Evolutionary conservation across 768 basidiomycete species (phyloP).

Genomic region (Collybia mongolica): DNA sequence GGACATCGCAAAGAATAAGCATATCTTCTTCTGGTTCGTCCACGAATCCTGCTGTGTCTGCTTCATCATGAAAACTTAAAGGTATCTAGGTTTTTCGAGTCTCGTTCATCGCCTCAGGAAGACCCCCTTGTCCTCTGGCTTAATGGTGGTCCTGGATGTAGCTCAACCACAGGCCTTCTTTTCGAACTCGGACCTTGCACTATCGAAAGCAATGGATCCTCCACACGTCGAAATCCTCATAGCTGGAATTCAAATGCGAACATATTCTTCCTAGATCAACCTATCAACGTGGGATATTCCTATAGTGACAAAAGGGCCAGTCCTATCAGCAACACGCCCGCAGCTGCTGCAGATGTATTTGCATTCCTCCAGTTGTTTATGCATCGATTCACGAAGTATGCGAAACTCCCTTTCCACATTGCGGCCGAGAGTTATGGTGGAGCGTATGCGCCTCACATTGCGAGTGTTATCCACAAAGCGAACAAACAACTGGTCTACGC

Average conservation of each 20-base stretch:
- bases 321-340: conserved; percentile 73
- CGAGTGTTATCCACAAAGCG: conserved; percentile 74
- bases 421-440: conserved; percentile 82
- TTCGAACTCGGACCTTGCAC: conserved; percentile 92
- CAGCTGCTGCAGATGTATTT: conserved; percentile 90
- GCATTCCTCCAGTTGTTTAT: conserved; percentile 83
- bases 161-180: conserved; percentile 79
- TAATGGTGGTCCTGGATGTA: conserved; percentile 76
- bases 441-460: conserved; percentile 84
- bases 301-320: conserved; percentile 72
- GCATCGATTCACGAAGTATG: conserved; percentile 72
- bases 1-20: conserved; percentile 75
- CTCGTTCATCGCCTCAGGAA: conserved; percentile 64
- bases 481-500: conserved; percentile 58
- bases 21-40: conserved; percentile 84
- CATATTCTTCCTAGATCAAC: conserved; percentile 77
- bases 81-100: conserved; percentile 82
- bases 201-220: conserved; percentile 64
- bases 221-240: conserved; percentile 71
- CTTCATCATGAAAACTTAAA: neutral
- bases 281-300: conserved; percentile 90
- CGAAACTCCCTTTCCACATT: conserved; percentile 69
- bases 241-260: conserved; percentile 86
- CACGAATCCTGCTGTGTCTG: too few species aligned
- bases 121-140: conserved; percentile 90